Base-by-base conservation (phyloP, 169 alveolate species). In the Cryptosporidium muris region DNA sequence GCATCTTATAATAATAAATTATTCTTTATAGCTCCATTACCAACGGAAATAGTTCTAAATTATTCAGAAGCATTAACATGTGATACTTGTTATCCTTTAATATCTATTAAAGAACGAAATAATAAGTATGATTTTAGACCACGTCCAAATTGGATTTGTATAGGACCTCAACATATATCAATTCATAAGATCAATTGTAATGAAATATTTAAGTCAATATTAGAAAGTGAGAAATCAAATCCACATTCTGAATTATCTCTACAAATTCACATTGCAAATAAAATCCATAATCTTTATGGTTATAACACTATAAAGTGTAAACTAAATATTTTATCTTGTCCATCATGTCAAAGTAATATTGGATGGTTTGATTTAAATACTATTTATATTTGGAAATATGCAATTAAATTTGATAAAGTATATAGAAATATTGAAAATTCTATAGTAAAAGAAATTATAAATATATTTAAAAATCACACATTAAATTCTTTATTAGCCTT, bases 91-190 rank as follows among this genome's bases (percentile, higher is more conserved):
- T 45, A 7, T 37, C 85, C 85, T 25, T 2, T 74, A 12, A 42
- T 38, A 36, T 34, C 36, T 36, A 14, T 37, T 11, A 34, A n/a
- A 1, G 14, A 16, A 3, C 2, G 14, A 14, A 11, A 34, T 12
- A 36, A 43, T 34, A 38, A 38, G n/a, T 45, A 58, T 16, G 37
- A 62, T 34, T 74, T 74, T 48, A 16, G 53, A 4, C 54, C 85
- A 16, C 40, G 68, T 34, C 48, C 48, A 9, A 45, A 60, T n/a
- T 74, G 85, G 85, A 74, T 74, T 5, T 74, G 85, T 47, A 16
- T 74, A 14, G 85, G 85, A 2, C 68, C 40, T 8, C 60, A 74
- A 14, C 85, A 74, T 34, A 74, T 74, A 45, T 74, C 85, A 37
- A 12, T 74, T 14, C 36, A 74, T 48, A 4, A 45, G 25, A 25